phyloP scores from a whole-genome alignment of 441 rosid genomes.

The Mallotus repandus region DNA sequence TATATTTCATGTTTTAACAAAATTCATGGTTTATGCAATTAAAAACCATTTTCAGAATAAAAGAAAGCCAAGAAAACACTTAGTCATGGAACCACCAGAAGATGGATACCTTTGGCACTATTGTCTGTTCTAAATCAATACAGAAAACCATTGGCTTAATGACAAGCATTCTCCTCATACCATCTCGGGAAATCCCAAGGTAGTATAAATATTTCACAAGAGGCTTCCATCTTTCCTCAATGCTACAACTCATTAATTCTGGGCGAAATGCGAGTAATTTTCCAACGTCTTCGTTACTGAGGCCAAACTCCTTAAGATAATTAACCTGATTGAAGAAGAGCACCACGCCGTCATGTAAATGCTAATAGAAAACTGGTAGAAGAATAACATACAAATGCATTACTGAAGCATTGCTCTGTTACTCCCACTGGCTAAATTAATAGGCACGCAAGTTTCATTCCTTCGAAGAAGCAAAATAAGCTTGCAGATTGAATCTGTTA shows the following conservation, averaged over 20 bases:
- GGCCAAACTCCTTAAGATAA: conserved; percentile 88
- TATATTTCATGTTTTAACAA: neutral
- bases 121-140: conserved; percentile 60
- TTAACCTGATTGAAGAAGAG: conserved; percentile 46
- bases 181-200: conserved; percentile 78
- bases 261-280: conserved; percentile 83
- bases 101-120: conserved; percentile 63
- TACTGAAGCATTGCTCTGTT: neutral
- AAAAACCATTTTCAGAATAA: neutral
- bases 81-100: neutral
- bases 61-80: neutral
- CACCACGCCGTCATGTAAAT: neutral
- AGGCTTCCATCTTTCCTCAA: conserved; percentile 89
- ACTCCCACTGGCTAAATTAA: too few relatives aligned
- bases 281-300: conserved; percentile 66
- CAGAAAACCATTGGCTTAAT: conserved; percentile 88
- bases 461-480: neutral
- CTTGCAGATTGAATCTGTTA: conserved; percentile 20
- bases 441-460: neutral
- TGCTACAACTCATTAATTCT: conserved; percentile 76
- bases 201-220: conserved; percentile 76
- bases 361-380: neutral
- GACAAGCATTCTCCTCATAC: conserved; percentile 81
- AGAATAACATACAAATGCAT: neutral
- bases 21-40: neutral